Conservation (phyloP, 805 yeast species). For the Sugiyamaella qingdaonensis region DNA sequence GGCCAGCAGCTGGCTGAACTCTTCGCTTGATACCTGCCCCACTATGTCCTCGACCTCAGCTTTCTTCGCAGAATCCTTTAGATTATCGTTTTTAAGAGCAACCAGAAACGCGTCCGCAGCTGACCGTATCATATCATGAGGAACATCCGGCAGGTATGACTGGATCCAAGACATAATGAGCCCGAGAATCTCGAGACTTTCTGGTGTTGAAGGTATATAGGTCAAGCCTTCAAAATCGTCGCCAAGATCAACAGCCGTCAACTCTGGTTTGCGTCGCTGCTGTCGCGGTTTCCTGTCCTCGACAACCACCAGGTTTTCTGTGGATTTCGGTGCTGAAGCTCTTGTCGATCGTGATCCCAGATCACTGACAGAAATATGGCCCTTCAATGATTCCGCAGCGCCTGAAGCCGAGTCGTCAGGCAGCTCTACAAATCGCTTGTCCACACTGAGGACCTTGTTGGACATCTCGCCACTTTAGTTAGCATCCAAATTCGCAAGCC, state of each 20-base stretch:
- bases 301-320: conserved; percentile 1
- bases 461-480: conserved; percentile 44
- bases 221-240: conserved; percentile 44
- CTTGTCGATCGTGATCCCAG: conserved; percentile 53
- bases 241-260: neutral
- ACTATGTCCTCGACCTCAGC: conserved; percentile 50
- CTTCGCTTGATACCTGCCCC: conserved; percentile 40
- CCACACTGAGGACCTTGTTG: conserved; percentile 63
- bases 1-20: conserved; percentile 44
- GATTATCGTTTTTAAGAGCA: conserved; percentile 45
- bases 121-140: conserved; percentile 66
- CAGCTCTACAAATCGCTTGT: conserved; percentile 47
- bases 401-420: conserved; percentile 48
- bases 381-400: conserved; percentile 68
- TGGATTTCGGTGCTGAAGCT: conserved; percentile 13
- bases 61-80: conserved; percentile 43
- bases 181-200: conserved; percentile 50
- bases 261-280: neutral
- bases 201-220: conserved; percentile 60
- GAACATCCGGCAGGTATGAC: conserved; percentile 61
- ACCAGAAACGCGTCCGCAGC: conserved; percentile 59
- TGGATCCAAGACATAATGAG: conserved; percentile 58
- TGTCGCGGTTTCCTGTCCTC: conserved; percentile 5
- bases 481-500: neutral
- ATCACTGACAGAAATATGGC: conserved; percentile 61